A percentile compares a stretch with the other conserved stretches of the same genome.
phyloP scores from a whole-genome alignment of 306 rosid genomes.

The Vigna reflexopilosa region DNA sequence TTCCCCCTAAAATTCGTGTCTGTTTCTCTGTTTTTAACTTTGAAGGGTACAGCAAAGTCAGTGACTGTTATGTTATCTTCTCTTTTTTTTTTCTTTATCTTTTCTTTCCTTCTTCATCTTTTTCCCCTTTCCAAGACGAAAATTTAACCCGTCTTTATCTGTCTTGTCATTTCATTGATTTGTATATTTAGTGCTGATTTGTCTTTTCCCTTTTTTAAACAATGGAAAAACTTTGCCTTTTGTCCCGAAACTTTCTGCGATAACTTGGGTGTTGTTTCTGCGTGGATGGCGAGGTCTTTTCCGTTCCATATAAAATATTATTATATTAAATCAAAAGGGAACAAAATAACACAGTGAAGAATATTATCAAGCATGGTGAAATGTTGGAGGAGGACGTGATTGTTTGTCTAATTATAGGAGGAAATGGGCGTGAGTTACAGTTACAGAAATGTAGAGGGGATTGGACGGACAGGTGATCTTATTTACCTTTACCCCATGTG shows the following conservation, averaged over 20 bases:
- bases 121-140: slow-evolving; percentile 15
- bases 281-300: slow-evolving; percentile 11
- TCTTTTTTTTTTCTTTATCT: slow-evolving; percentile 10
- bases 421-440: slow-evolving; percentile 31
- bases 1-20: slow-evolving; percentile 46
- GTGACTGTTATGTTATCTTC: slow-evolving; percentile 36
- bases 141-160: slow-evolving; percentile 39
- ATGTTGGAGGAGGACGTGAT: slow-evolving; percentile 4
- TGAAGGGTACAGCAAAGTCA: slow-evolving; percentile 44
- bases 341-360: not conserved
- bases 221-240: slow-evolving; percentile 40
- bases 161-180: slow-evolving; percentile 36
- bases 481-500: slow-evolving; percentile 46
- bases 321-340: not conserved
- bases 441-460: slow-evolving; percentile 40
- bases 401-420: slow-evolving; percentile 20
- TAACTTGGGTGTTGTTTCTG: slow-evolving; percentile 3
- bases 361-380: slow-evolving; percentile 14
- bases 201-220: slow-evolving; percentile 40
- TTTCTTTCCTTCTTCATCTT: not conserved
- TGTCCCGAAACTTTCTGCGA: slow-evolving; percentile 34
- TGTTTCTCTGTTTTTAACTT: slow-evolving; percentile 43
- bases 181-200: slow-evolving; percentile 37
- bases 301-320: not conserved
- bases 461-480: slow-evolving; percentile 40